Conservation (phyloP, 1,284 basidiomycete species). For the Anthracocystis setariae region DNA sequence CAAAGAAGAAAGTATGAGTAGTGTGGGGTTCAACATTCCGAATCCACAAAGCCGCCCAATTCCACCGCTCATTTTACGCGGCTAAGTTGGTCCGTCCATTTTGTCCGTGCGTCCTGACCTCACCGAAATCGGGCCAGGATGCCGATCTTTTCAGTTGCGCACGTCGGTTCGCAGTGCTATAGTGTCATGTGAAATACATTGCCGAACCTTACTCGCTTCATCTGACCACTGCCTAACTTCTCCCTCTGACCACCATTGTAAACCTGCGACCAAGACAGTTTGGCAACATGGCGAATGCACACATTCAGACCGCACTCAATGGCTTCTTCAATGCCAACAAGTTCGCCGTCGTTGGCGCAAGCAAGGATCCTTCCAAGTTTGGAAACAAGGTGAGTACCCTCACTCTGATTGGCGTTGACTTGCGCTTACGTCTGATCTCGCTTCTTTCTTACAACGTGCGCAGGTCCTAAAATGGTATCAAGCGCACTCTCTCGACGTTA, state of each 20-base stretch:
- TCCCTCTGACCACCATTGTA: background rate
- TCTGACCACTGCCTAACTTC: background rate
- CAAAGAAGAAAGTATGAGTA: no score
- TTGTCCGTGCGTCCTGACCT: constrained; percentile 2
- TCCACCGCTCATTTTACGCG: constrained; percentile 7
- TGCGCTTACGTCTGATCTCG: no score
- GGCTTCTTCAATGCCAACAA: constrained; percentile 54
- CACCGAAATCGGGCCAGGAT: constrained; percentile 23
- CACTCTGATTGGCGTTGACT: no score
- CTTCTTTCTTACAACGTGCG: no score
- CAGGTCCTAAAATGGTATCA: constrained; percentile 65
- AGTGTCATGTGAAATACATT: constrained; percentile 20
- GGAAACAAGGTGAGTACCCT: constrained; percentile 60
- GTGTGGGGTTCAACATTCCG: constrained; percentile 11
- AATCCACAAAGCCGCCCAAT: constrained; percentile 34
- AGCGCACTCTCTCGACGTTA: constrained; percentile 45
- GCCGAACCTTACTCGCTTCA: constrained; percentile 6
- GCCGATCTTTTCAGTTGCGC: constrained; percentile 14
- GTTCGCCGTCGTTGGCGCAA: constrained; percentile 62
- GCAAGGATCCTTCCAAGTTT: constrained; percentile 59
- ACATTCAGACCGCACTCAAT: constrained; percentile 39
- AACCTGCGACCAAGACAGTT: background rate
- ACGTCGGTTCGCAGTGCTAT: constrained; percentile 10
- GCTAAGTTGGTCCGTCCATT: background rate
- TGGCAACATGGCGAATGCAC: constrained; percentile 28